Conservation (phyloP, 176 grass and related monocot species). For the Areca catechu region DNA sequence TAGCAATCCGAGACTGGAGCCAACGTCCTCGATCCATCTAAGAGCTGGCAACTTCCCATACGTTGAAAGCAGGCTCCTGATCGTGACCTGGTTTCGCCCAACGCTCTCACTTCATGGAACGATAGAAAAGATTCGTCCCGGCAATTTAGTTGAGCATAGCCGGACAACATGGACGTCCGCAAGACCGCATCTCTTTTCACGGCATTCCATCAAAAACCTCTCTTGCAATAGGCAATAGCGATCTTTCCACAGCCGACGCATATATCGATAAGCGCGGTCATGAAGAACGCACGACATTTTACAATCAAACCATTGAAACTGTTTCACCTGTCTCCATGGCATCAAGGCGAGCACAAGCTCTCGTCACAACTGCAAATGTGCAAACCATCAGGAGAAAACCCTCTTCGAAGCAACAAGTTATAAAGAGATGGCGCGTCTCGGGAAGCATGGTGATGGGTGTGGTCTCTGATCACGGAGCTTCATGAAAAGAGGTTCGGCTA, state of each 20-base stretch:
- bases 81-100: conserved; percentile 51
- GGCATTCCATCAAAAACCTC: conserved; percentile 59
- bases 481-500: conserved; percentile 37
- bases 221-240: conserved; percentile 33
- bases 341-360: conserved; percentile 21
- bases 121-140: conserved; percentile 35
- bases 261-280: conserved; percentile 49
- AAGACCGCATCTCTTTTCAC: conserved; percentile 54
- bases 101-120: conserved; percentile 54
- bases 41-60: conserved; percentile 26
- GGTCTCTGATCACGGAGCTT: conserved; percentile 65
- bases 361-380: conserved; percentile 43
- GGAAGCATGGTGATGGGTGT: conserved; percentile 31
- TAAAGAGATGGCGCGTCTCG: conserved; percentile 34
- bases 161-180: conserved; percentile 74
- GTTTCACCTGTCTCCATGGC: conserved; percentile 19
- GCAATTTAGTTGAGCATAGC: conserved; percentile 26
- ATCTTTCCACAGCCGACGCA: conserved; percentile 24
- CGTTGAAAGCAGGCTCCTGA: conserved; percentile 52
- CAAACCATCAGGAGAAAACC: conserved; percentile 35
- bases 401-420: conserved; percentile 26
- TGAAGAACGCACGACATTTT: conserved; percentile 51
- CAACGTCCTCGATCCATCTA: conserved; percentile 30
- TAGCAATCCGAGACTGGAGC: conserved; percentile 44
- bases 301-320: conserved; percentile 36